Conservation (phyloP, 768 basidiomycete genomes). For the Lactifluus rugatus region DNA sequence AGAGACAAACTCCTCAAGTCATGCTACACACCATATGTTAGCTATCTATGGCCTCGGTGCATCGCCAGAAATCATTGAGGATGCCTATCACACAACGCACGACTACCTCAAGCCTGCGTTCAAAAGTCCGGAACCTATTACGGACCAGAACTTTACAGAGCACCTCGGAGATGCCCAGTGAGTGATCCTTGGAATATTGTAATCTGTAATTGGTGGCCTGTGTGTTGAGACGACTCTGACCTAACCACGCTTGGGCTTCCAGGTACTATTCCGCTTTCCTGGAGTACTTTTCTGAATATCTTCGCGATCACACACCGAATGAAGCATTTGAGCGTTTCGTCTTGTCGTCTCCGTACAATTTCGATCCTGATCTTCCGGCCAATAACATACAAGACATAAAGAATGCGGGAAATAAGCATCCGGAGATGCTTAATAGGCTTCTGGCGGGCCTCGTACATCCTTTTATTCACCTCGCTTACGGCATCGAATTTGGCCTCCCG, state of each 20-base stretch:
- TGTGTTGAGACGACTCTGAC: not conserved
- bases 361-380: constrained; percentile 23
- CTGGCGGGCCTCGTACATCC: constrained; percentile 52
- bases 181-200: constrained; percentile 12
- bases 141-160: constrained; percentile 37
- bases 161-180: constrained; percentile 52
- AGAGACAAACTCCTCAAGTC: constrained; percentile 27
- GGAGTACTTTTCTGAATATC: constrained; percentile 39
- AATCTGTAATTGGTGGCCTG: not conserved
- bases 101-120: constrained; percentile 33
- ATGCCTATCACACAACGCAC: constrained; percentile 33
- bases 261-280: constrained; percentile 56
- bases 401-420: constrained; percentile 26
- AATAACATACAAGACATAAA: constrained; percentile 16
- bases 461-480: constrained; percentile 54
- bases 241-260: not conserved
- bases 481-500: constrained; percentile 49
- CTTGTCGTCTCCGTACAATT: constrained; percentile 45
- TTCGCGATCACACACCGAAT: constrained; percentile 35
- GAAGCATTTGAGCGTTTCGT: constrained; percentile 50
- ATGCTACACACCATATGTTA: constrained; percentile 47
- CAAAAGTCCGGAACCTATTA: constrained; percentile 38
- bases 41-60: constrained; percentile 57
- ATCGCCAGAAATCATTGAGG: constrained; percentile 31
- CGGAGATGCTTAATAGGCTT: constrained; percentile 49